These are phyloP conservation scores for Xylaria digitata DNA, from an alignment of 2,329 filamentous ascomycete genomes.

Conservation along the genomic window DNA sequence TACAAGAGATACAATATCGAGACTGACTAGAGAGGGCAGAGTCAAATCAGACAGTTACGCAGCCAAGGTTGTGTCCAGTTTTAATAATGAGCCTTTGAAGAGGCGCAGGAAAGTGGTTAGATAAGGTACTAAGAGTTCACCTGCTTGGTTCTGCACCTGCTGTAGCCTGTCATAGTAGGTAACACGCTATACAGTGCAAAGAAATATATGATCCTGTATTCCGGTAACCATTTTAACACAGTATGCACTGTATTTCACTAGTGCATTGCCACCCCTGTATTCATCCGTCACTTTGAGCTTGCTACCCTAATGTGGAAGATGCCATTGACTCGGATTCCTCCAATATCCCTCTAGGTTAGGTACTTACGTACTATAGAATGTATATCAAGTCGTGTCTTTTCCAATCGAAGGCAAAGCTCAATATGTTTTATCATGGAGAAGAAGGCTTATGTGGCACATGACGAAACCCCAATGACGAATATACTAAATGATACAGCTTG, in stretches of 20 bases:
- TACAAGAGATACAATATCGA: conserved; percentile 25
- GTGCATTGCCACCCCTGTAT: not conserved
- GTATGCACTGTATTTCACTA: not conserved
- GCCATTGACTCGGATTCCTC: conserved; percentile 5
- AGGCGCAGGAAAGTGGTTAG: conserved; percentile 8
- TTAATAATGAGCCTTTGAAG: conserved; percentile 10
- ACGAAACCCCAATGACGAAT: no score
- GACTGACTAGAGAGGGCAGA: conserved; percentile 12
- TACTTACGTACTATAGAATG: not conserved
- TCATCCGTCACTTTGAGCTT: not conserved
- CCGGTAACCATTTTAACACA: not conserved
- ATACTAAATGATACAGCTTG: no score
- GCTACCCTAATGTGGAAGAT: not conserved
- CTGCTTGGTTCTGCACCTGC: no score
- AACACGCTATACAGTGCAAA: not conserved
- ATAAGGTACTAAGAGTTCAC: no score
- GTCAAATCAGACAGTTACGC: conserved; percentile 8
- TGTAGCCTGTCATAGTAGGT: no score
- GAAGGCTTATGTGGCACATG: no score
- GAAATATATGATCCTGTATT: not conserved
- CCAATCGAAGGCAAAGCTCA: no score
- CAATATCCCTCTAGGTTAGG: not conserved
- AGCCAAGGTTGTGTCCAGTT: conserved; percentile 4
- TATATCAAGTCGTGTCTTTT: not conserved
- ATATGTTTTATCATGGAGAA: no score